Evolutionary conservation across 345 rosid genomes (phyloP), one percentile per base, ranked within the genome.

Genomic region (Eutrema japonicum): DNA sequence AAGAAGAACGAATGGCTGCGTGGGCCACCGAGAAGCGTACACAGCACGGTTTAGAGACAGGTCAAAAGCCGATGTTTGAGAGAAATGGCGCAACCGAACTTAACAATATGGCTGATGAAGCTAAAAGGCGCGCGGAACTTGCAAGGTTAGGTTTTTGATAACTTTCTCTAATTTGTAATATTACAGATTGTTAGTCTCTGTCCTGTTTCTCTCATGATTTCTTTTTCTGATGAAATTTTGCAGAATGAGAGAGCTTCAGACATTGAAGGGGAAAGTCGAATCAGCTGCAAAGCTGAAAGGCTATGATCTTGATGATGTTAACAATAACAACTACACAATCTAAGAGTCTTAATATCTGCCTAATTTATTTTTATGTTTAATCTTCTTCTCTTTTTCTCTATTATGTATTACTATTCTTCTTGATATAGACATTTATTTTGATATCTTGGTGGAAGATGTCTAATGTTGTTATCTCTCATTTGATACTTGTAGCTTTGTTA

Each of bases 171-270:
- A 45, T 36, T 10, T 36, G 8, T 3, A 41, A 41, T 63, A 38
- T 2, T 38, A 10, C 12, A 51, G 66, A 38, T 40, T 59, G 48
- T 32, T 32, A 33, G 42, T 35, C 13, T 56, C 42, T 56, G 26
- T 14, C n/a, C 11, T 29, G 49, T 37, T 64, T 14, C 2, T 43
- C 55, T 69, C 29, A 53, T 61, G 58, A 62, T 61, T 67, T 13
- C 10, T 6, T 30, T 30, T 16, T 52, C 12, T 55, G 69, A 63
- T 62, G 47, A 22, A 18, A 2, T 26, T 30, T 35, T 74, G 73
- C 66, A 83, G 85, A 66, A 42, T 84, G 81, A 86, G 86, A 73
- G 88, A 84, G 80, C 78, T 84, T 78, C 82, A 77, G 51, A 80
- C 86, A 30, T 69, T 82, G 57, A 86, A 84, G 64, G 86, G 90